Percentiles rank a stretch among this genome's conserved stretches.
Evolutionary conservation across 2,329 filamentous ascomycete genomes (phyloP).

Genomic region (Aspergillus ochraceoroseus): DNA sequence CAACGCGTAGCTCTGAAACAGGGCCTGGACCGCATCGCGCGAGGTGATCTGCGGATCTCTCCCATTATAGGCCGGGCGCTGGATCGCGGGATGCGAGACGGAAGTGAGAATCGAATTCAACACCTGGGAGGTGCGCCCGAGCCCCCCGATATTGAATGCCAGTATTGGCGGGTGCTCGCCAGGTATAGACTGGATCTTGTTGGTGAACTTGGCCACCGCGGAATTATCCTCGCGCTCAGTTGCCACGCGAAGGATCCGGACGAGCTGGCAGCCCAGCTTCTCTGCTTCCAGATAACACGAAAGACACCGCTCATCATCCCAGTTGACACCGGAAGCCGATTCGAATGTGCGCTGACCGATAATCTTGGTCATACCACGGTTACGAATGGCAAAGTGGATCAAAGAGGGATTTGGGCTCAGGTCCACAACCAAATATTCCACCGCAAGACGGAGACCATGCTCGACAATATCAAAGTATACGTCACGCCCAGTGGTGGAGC

Average conservation of each 20-base stretch:
- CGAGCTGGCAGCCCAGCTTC: conserved; percentile 37
- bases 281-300: conserved; percentile 35
- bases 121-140: conserved; percentile 44
- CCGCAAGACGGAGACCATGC: conserved; percentile 39
- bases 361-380: conserved; percentile 40
- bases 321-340: conserved; percentile 27
- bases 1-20: conserved; percentile 41
- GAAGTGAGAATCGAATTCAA: conserved; percentile 41
- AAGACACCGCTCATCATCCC: conserved; percentile 35
- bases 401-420: conserved; percentile 30
- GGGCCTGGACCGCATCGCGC: conserved; percentile 35
- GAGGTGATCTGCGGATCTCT: conserved; percentile 37
- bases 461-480: conserved; percentile 36
- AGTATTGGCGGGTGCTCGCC: conserved; percentile 35
- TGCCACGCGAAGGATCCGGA: conserved; percentile 37
- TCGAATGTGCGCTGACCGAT: conserved; percentile 38
- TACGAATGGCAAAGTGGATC: conserved; percentile 28
- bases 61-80: conserved; percentile 20
- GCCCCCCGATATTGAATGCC: conserved; percentile 39
- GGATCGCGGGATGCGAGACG: conserved; percentile 41
- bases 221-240: conserved; percentile 38
- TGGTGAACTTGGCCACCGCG: conserved; percentile 35
- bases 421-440: conserved; percentile 41
- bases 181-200: conserved; percentile 32
- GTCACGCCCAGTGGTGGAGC: conserved; percentile 14